A percentile compares a stretch with the other conserved stretches of the same genome.
phyloP scores from a whole-genome alignment of 1,284 basidiomycete genomes.

The Cryptococcus hybrid region DNA sequence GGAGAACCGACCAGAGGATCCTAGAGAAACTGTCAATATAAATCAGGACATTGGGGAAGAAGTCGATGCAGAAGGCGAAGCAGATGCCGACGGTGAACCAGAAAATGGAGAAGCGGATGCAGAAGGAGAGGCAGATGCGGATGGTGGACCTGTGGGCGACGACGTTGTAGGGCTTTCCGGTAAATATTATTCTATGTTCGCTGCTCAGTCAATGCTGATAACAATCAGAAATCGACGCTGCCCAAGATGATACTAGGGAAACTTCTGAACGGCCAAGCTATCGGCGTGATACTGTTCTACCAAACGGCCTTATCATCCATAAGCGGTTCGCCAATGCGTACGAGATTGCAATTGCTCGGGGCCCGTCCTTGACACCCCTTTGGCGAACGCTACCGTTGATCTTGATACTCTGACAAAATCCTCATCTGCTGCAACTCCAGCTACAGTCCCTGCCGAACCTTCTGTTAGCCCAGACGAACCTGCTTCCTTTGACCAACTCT shows the following conservation, averaged over 20 bases:
- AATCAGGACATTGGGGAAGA: slow-evolving; percentile 2
- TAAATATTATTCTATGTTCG: slow-evolving; percentile 5
- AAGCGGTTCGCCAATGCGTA: slow-evolving; percentile 37
- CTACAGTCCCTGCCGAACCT: slow-evolving; percentile 6
- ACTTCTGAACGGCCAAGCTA: slow-evolving; percentile 17
- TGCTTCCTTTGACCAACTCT: slow-evolving; percentile 48
- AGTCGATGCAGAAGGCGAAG: slow-evolving; percentile 18
- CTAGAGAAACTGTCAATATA: slow-evolving; percentile 3
- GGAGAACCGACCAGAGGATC: neutral
- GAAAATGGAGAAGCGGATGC: slow-evolving; percentile 27
- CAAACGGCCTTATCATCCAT: slow-evolving; percentile 37
- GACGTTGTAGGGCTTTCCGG: slow-evolving; percentile 33
- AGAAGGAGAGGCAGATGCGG: slow-evolving; percentile 34
- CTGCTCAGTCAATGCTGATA: slow-evolving; percentile 3
- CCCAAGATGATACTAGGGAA: slow-evolving; percentile 11
- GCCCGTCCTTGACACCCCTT: slow-evolving; percentile 34
- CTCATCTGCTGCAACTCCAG: neutral
- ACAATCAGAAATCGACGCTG: slow-evolving; percentile 12
- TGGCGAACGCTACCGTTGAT: slow-evolving; percentile 35
- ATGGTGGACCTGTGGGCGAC: slow-evolving; percentile 28
- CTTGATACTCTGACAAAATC: slow-evolving; percentile 22
- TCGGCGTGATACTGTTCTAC: slow-evolving; percentile 17
- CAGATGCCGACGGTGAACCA: slow-evolving; percentile 31
- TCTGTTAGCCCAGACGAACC: slow-evolving; percentile 6
- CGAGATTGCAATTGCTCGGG: slow-evolving; percentile 25